Percentiles rank a stretch among this genome's conserved stretches.
phyloP scores from a whole-genome alignment of 352 stramenopile genomes.

The Phytophthora uliginosa region DNA sequence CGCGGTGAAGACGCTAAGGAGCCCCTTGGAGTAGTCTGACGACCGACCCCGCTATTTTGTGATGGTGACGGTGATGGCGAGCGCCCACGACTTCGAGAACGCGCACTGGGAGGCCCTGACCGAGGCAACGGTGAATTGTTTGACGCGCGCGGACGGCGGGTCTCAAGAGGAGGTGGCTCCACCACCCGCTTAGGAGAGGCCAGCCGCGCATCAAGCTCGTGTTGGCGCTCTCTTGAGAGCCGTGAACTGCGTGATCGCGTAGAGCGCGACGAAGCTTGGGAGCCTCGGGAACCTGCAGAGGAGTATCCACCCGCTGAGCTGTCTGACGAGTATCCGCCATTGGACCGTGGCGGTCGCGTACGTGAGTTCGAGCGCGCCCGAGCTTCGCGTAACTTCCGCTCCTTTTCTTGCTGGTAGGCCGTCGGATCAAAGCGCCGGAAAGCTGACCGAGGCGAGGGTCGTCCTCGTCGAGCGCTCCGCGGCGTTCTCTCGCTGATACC shows the following conservation, averaged over 20 bases:
- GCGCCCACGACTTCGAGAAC: constrained; percentile 35
- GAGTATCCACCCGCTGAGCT: constrained; percentile 76
- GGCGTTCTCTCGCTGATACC: constrained; percentile 17
- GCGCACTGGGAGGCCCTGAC: constrained; percentile 13
- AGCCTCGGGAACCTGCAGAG: constrained; percentile 64
- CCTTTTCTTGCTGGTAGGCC: constrained; percentile 82
- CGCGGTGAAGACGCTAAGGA: constrained; percentile 15
- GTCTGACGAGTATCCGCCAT: constrained; percentile 70
- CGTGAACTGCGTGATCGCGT: constrained; percentile 48
- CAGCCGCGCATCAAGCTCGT: constrained; percentile 61
- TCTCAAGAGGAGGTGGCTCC: constrained; percentile 27
- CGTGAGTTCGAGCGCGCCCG: constrained; percentile 48
- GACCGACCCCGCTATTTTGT: constrained; percentile 5
- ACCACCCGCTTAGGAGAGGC: constrained; percentile 59
- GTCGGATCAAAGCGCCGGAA: constrained; percentile 87
- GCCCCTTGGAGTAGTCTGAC: neutral
- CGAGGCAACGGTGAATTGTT: constrained; percentile 39
- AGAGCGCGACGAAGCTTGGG: constrained; percentile 58
- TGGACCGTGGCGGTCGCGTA: constrained; percentile 24
- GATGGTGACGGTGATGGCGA: constrained; percentile 41
- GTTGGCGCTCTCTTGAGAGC: constrained; percentile 60
- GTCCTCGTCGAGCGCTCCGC: constrained; percentile 18
- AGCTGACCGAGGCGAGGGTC: constrained; percentile 21
- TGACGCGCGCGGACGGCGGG: constrained; percentile 17
- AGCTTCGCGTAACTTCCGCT: constrained; percentile 59